Base-by-base conservation (phyloP, 1,139 yeast species). In the Kodamaea ohmeri region DNA sequence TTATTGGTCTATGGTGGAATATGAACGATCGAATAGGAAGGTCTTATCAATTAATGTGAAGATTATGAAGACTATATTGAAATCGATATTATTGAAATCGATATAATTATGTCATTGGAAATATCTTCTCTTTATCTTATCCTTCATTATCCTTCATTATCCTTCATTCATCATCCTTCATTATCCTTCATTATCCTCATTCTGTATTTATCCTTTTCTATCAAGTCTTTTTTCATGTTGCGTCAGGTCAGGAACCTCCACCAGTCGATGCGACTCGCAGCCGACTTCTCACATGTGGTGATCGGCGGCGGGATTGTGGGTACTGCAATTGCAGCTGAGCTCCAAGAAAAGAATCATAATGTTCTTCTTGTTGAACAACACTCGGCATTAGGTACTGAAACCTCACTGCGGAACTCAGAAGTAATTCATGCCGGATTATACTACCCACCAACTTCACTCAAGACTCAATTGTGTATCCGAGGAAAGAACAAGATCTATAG, bases 241-340 rank as follows among this genome's bases (percentile, higher is more conserved):
- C 30, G 19, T 16, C 35, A 21, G n/a, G 9, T 37, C n/a, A 22
- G 40, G 7, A 13, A 9, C 16, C 25, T 37, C 14, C 40, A 37
- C 22, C 32, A 24, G 12, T 13, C 37, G 3, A 16, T 16, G n/a
- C 38, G 32, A 8, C 83, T 70, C 90, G 83, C 95, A 87, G 83
- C 32, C 25, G 95, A 86, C 54, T 87, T 80, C 52, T 77, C 94
- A 0, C 96, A 88, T 56, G 80, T 83, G 1, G 78, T 89, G 0
- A 67, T 89, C 14, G 97, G 97, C 3, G 96, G 89, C 1, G 97
- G 97, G 0, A 85, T 79, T 0, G 90, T 89, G 1, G 97, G 97
- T 0, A 67, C 87, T 6, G 86, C 96, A 1, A 72, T 87, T 41
- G 96, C 87, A 0, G 78, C 90, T 0, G 82, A 83, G 48, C 62